A percentile compares a stretch with the other conserved stretches of the same genome.
These are phyloP conservation scores for Nothomitra cinnamomea DNA, from an alignment of 2,329 filamentous ascomycete species.

Conservation along the genomic window DNA sequence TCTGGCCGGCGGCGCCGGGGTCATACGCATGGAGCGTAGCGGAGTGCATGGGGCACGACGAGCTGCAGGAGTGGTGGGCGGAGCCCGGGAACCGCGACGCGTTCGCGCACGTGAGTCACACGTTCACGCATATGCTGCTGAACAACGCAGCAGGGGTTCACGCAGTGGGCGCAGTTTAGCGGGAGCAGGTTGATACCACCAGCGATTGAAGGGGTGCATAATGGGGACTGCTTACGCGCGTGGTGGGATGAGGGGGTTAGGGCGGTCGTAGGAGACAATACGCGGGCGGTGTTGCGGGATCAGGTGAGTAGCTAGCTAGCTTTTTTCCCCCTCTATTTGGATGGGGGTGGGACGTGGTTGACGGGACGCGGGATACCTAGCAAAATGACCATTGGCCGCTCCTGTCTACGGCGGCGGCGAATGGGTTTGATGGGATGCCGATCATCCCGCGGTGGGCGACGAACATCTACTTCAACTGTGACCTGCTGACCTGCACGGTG, in stretches of 20 bases:
- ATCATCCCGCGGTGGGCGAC: slow-evolving; percentile 44
- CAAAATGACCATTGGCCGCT: slow-evolving; percentile 36
- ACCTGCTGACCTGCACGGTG: slow-evolving; percentile 21
- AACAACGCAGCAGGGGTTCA: neutral
- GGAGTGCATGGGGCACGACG: too few relatives aligned
- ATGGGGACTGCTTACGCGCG: slow-evolving; percentile 7
- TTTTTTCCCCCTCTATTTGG: too few relatives aligned
- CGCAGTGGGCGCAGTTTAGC: neutral
- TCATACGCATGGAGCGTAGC: neutral
- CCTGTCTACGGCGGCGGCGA: slow-evolving; percentile 30
- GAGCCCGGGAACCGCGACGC: slow-evolving; percentile 7
- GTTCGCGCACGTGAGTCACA: slow-evolving; percentile 1
- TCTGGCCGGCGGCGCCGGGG: slow-evolving; percentile 26
- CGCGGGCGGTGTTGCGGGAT: slow-evolving; percentile 6
- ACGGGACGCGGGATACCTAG: too few relatives aligned
- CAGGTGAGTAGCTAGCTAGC: too few relatives aligned
- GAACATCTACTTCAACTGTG: slow-evolving; percentile 47
- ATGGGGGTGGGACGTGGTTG: too few relatives aligned
- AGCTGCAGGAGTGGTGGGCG: too few relatives aligned
- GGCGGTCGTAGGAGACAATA: slow-evolving; percentile 7
- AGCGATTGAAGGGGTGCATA: slow-evolving; percentile 7
- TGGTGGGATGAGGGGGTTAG: slow-evolving; percentile 6
- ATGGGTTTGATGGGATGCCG: slow-evolving; percentile 39
- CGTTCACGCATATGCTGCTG: slow-evolving; percentile 5
- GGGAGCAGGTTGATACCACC: slow-evolving; percentile 7